Conservation (phyloP, 306 rosid species). For the Mucuna pruriens region DNA sequence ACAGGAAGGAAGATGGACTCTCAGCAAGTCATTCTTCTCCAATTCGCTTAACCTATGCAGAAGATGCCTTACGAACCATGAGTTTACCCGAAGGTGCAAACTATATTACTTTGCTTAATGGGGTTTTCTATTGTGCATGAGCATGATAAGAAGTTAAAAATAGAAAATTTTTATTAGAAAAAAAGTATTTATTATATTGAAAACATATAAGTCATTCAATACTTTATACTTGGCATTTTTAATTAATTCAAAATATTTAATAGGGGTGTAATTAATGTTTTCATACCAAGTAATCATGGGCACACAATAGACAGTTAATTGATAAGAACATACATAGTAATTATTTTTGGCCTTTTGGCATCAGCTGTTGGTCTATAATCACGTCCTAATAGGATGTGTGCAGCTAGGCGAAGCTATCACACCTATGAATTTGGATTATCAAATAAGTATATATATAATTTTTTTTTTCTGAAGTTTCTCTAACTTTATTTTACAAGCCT, state of each 20-base stretch:
- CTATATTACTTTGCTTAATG: constrained; percentile 33
- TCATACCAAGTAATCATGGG: background rate
- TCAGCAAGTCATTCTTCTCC: constrained; percentile 58
- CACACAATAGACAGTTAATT: constrained; percentile 21
- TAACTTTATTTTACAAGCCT: constrained; percentile 18
- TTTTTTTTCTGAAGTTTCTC: background rate
- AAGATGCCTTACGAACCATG: constrained; percentile 83
- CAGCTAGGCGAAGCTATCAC: constrained; percentile 5
- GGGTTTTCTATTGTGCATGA: background rate
- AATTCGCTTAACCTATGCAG: constrained; percentile 78
- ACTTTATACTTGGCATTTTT: background rate
- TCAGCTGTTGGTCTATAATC: constrained; percentile 1
- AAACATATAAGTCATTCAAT: background rate
- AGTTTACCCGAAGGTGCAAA: constrained; percentile 86
- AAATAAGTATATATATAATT: background rate
- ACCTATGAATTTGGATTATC: constrained; percentile 19
- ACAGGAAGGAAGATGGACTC: constrained; percentile 65
- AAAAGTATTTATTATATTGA: background rate
- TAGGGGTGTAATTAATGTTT: background rate
- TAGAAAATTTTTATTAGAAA: background rate
- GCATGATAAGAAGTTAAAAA: background rate
- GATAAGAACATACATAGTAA: background rate
- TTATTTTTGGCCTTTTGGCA: background rate
- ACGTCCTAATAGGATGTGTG: constrained; percentile 8
- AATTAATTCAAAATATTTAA: background rate